Conservation (phyloP, 768 basidiomycete species). For the Kwoniella europaea region DNA sequence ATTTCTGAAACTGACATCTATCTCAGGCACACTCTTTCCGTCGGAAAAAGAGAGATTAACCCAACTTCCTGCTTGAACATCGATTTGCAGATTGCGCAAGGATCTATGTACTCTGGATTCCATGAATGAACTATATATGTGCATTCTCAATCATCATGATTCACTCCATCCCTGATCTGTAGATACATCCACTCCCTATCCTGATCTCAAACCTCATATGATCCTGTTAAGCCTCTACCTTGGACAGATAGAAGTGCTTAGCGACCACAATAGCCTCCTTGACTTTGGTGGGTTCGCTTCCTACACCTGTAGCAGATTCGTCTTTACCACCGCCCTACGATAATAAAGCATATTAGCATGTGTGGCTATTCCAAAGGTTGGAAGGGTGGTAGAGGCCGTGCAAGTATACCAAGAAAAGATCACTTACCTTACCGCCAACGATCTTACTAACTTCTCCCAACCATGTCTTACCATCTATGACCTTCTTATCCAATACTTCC, state of each 20-base stretch:
- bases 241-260: constrained; percentile 53
- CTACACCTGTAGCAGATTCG: constrained; percentile 88
- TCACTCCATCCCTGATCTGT: too few species aligned
- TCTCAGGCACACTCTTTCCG: neutral
- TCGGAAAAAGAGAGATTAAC: neutral
- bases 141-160: too few species aligned
- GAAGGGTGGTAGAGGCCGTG: too few species aligned
- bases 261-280: constrained; percentile 72
- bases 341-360: too few species aligned
- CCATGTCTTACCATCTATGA: constrained; percentile 87
- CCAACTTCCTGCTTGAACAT: too few species aligned
- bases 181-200: too few species aligned
- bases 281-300: constrained; percentile 68
- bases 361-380: too few species aligned
- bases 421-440: constrained; percentile 78
- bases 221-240: constrained; percentile 43
- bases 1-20: neutral
- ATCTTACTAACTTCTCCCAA: constrained; percentile 75
- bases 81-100: too few species aligned
- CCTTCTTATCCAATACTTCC: constrained; percentile 61
- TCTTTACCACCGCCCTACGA: constrained; percentile 90
- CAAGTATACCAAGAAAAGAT: too few species aligned
- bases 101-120: too few species aligned
- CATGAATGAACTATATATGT: too few species aligned
- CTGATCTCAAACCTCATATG: too few species aligned